Percentiles rank a stretch among this genome's conserved stretches.
phyloP scores from a whole-genome alignment of 768 basidiomycete species.

The Fomitopsis pulvina region DNA sequence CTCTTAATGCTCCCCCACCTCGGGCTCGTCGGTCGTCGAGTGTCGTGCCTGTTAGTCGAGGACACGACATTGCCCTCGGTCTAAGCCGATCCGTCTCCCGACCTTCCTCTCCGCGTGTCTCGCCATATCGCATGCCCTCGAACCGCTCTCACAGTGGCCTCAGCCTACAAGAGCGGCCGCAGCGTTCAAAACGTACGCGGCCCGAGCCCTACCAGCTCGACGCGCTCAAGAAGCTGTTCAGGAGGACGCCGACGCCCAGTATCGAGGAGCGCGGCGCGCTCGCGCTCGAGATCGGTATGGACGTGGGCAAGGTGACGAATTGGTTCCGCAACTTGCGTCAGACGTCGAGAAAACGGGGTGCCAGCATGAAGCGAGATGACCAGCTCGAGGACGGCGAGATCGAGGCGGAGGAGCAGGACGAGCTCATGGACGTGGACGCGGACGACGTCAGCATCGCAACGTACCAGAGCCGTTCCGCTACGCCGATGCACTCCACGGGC shows the following conservation, averaged over 20 bases:
- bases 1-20: slow-evolving; percentile 25
- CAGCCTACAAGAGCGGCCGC: slow-evolving; percentile 8
- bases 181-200: slow-evolving; percentile 62
- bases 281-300: slow-evolving; percentile 78
- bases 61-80: neutral
- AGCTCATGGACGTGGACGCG: slow-evolving; percentile 23
- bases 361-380: slow-evolving; percentile 37
- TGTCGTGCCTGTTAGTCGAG: slow-evolving; percentile 8
- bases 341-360: slow-evolving; percentile 65
- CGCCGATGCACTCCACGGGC: slow-evolving; percentile 9
- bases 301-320: slow-evolving; percentile 79
- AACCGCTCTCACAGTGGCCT: slow-evolving; percentile 2
- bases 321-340: slow-evolving; percentile 86
- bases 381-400: slow-evolving; percentile 28
- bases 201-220: slow-evolving; percentile 76
- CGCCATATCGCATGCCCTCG: slow-evolving; percentile 17
- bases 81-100: slow-evolving; percentile 8
- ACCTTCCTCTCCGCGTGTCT: slow-evolving; percentile 21
- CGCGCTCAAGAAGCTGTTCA: slow-evolving; percentile 64
- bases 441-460: slow-evolving; percentile 21
- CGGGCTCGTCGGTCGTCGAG: slow-evolving; percentile 33
- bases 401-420: slow-evolving; percentile 33
- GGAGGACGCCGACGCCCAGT: slow-evolving; percentile 63
- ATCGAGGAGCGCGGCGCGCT: slow-evolving; percentile 75
- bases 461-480: slow-evolving; percentile 17